These are phyloP conservation scores for Paramecium pentaurelia DNA, from an alignment of 73 alveolate species.

Conservation along the genomic window DNA sequence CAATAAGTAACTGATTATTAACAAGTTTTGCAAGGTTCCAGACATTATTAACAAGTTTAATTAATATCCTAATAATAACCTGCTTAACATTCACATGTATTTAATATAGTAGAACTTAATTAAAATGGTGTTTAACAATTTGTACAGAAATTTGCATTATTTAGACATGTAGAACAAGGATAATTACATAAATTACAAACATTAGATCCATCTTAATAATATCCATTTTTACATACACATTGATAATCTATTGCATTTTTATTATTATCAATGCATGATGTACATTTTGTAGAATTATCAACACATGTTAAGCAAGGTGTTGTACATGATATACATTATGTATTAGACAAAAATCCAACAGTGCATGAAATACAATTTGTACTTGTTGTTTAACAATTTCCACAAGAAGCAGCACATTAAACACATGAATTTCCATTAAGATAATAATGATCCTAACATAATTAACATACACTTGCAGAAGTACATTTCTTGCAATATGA, in stretches of 20 bases:
- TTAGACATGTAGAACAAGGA: not conserved
- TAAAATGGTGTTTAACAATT: not conserved
- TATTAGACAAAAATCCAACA: not conserved
- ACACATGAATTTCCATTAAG: not conserved
- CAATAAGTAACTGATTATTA: not conserved
- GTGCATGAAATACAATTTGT: too few species aligned
- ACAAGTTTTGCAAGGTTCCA: not conserved
- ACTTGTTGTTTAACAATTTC: not conserved
- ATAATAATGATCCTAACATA: not conserved
- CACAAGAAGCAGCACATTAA: not conserved
- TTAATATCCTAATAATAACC: not conserved
- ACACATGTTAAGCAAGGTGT: not conserved
- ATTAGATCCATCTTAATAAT: not conserved
- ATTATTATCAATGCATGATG: not conserved
- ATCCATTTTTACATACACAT: not conserved
- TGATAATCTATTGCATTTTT: not conserved
- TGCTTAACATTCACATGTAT: not conserved
- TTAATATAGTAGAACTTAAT: not conserved
- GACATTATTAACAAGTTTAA: not conserved
- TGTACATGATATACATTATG: not conserved
- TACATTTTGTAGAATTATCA: not conserved
- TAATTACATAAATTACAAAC: not conserved
- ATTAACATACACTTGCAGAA: not conserved
- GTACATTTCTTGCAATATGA: not conserved
- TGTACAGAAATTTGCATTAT: not conserved